A percentile compares a stretch with the other conserved stretches of the same genome.
phyloP scores from a whole-genome alignment of 257 asterid genomes.

The Solanum megistacrolobum region DNA sequence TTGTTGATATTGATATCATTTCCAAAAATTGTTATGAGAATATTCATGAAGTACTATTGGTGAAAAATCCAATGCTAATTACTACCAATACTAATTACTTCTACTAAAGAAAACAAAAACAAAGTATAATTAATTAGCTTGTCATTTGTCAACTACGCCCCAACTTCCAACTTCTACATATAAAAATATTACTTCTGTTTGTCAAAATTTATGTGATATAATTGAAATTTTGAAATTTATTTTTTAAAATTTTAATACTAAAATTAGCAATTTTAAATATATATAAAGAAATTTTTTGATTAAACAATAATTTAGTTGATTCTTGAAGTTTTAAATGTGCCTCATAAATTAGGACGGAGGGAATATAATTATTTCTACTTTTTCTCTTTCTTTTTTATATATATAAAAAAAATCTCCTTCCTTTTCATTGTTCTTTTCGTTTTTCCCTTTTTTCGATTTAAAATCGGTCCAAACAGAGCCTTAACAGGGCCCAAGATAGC shows the following conservation, averaged over 20 bases:
- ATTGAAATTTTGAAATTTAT: no score
- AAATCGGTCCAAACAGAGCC: neutral
- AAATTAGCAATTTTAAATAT: neutral
- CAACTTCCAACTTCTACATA: neutral
- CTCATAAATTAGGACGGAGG: neutral
- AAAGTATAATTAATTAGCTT: neutral
- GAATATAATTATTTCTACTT: neutral
- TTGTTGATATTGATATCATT: neutral
- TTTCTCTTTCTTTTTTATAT: neutral
- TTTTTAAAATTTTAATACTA: fast-evolving
- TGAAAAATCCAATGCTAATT: neutral
- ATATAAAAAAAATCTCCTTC: neutral
- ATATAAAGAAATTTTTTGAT: neutral
- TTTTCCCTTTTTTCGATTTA: neutral
- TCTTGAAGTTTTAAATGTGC: neutral
- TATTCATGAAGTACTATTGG: neutral
- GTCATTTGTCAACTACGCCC: neutral
- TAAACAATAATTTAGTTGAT: neutral
- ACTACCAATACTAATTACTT: neutral
- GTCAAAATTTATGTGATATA: neutral
- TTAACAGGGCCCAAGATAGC: neutral
- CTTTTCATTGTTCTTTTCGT: neutral
- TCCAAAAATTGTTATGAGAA: neutral
- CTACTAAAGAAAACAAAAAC: neutral
- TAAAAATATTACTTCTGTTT: neutral